Conservation (phyloP, 768 basidiomycete species). For the Leucocoprinus leucothites region DNA sequence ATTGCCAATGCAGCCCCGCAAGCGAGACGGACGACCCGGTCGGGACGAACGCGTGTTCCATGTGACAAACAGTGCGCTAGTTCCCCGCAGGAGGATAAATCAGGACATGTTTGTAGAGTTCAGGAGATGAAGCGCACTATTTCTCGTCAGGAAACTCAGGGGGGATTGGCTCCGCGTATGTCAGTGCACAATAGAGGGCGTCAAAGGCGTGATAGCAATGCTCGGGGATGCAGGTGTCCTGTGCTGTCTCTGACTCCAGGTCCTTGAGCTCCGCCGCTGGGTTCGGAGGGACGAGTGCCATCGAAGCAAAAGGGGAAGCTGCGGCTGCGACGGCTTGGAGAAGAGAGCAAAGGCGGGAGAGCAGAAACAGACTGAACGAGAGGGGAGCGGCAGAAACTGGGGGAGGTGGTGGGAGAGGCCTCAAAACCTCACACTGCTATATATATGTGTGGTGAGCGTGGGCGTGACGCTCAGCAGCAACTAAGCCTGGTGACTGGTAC, state of each 20-base stretch:
- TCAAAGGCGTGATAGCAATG: slow-evolving; percentile 86
- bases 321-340: slow-evolving; percentile 11
- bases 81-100: not conserved
- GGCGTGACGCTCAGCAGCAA: not conserved
- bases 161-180: slow-evolving; percentile 48
- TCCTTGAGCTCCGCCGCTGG: slow-evolving; percentile 39
- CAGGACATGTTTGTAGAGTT: not conserved
- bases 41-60: slow-evolving; percentile 80
- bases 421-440: not conserved
- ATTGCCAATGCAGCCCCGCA: slow-evolving; percentile 95
- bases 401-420: not conserved
- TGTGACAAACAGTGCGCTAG: slow-evolving; percentile 92
- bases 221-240: slow-evolving; percentile 57
- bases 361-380: slow-evolving; percentile 10
- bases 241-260: slow-evolving; percentile 22
- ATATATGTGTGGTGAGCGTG: not conserved
- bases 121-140: slow-evolving; percentile 51
- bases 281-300: slow-evolving; percentile 57
- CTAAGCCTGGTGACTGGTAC: not conserved
- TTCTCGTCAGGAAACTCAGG: slow-evolving; percentile 71
- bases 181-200: slow-evolving; percentile 74
- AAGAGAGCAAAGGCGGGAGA: slow-evolving; percentile 11
- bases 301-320: slow-evolving; percentile 24
- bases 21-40: slow-evolving; percentile 53
- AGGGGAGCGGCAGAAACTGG: not conserved